Conservation (phyloP, 2,329 filamentous ascomycete genomes). For the Thelonectria rubi region DNA sequence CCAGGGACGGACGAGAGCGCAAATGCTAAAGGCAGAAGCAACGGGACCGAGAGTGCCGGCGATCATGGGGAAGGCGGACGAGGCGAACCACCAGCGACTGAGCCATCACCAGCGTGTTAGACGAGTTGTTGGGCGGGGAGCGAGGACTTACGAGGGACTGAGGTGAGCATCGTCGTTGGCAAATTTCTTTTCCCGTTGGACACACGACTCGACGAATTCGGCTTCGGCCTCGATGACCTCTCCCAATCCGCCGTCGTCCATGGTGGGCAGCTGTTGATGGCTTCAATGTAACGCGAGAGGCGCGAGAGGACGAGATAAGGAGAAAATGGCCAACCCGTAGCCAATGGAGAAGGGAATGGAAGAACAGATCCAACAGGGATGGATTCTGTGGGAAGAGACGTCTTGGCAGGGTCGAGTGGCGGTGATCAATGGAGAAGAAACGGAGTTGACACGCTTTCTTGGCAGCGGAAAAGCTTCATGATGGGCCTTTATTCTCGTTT, state of each 20-base stretch:
- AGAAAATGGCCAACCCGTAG: background rate
- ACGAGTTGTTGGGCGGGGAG: background rate
- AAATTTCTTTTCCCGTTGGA: slow-evolving; percentile 42
- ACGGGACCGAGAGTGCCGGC: slow-evolving; percentile 87
- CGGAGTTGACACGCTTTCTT: background rate
- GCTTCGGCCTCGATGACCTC: slow-evolving; percentile 44
- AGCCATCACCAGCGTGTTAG: slow-evolving; percentile 4
- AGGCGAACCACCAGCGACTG: slow-evolving; percentile 71
- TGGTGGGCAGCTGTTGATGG: slow-evolving; percentile 33
- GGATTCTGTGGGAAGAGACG: background rate
- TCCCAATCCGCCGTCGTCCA: slow-evolving; percentile 54
- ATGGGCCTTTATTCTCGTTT: background rate
- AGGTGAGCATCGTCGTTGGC: slow-evolving; percentile 54
- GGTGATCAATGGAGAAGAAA: background rate
- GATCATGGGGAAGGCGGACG: slow-evolving; percentile 76
- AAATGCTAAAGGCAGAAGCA: slow-evolving; percentile 88
- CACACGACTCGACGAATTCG: slow-evolving; percentile 11
- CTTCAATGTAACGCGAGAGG: too few relatives aligned
- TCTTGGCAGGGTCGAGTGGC: background rate
- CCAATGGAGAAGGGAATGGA: background rate
- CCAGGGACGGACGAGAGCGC: slow-evolving; percentile 85
- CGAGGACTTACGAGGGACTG: slow-evolving; percentile 53
- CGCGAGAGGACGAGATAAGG: too few relatives aligned
- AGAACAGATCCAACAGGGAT: background rate
- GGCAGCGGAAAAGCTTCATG: background rate